Evolutionary conservation across 2,329 filamentous ascomycete genomes (phyloP), one percentile per base, ranked within the genome.

Genomic region (Mycosphaerella sp.): DNA sequence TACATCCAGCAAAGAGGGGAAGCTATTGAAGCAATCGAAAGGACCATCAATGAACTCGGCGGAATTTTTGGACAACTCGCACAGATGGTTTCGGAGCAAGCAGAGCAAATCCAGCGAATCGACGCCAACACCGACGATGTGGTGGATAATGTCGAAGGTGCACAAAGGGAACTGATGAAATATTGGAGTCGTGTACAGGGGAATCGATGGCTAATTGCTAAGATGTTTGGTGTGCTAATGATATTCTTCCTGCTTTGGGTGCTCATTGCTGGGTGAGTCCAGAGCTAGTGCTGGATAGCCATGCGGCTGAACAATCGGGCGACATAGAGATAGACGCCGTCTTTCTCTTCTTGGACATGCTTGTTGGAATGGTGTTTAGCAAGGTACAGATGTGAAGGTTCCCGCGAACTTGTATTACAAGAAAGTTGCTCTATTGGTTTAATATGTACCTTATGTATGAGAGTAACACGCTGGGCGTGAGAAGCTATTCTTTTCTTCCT

Each of bases 61-160:
- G 78, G 85, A 12, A 96, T 96, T 56, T 97, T 97, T 68, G 88
- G 89, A 7, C 91, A 98, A 70, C 75, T 98, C 44, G 91, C 93
- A 32, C 84, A 88, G 60, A 97, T 98, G 93, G 93, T 98, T 27
- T 89, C 86, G 49, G 91, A 98, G 69, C 93, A 98, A 72, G 89
- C 87, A 55, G 93, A 96, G 71, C 95, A 95, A 86, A 95, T 98
- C 59, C 89, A 97, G 71, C 79, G 91, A 44, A 96, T 96, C 65
- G 91, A 97, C 64, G 91, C 91, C 59, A 96, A 97, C 70, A 96
- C 91, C 1, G 93, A 98, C 66, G 90, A 96, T 62, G 89, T 98
- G 5, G 91, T 98, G 49, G 91, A 97, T 65, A 98, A 98, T 63
- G 91, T 98, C n/a, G 82, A 95, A 65, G 93, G 93, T 14, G 93